Conservation (phyloP, 345 rosid species). For the Dimocarpus longan region DNA sequence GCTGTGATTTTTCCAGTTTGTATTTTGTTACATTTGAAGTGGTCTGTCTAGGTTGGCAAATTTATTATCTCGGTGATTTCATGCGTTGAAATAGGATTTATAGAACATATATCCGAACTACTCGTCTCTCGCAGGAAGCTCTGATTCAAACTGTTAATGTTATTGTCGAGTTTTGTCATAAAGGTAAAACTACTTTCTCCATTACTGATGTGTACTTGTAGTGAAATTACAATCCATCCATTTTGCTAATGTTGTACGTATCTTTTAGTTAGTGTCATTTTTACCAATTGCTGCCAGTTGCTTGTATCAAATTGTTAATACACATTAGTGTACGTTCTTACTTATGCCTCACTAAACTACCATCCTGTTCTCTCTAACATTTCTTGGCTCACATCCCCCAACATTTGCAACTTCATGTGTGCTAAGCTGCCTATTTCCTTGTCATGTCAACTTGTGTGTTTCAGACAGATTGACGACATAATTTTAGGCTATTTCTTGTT, state of each 20-base stretch:
- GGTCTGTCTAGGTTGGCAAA: background rate
- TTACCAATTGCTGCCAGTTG: background rate
- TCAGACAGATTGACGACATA: background rate
- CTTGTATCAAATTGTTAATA: background rate
- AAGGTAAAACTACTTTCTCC: conserved; percentile 45
- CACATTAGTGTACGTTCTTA: background rate
- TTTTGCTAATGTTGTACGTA: background rate
- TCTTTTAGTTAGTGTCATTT: background rate
- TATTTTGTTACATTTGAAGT: background rate
- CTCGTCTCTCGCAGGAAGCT: conserved; percentile 69
- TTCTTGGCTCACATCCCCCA: background rate
- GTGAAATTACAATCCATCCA: background rate
- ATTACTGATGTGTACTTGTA: background rate
- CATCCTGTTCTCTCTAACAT: background rate
- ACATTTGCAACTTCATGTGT: background rate
- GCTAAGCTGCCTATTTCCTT: background rate
- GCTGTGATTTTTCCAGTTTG: background rate
- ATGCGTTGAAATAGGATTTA: background rate
- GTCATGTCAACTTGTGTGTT: background rate
- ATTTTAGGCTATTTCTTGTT: background rate
- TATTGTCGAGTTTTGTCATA: conserved; percentile 90
- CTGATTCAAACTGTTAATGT: conserved; percentile 86
- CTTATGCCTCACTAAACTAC: conserved; percentile 1
- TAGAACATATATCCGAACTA: conserved; percentile 3
- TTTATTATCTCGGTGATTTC: conserved; percentile 7